Base-by-base conservation (phyloP, 805 yeast species). In the Ogataea trehalophila region DNA sequence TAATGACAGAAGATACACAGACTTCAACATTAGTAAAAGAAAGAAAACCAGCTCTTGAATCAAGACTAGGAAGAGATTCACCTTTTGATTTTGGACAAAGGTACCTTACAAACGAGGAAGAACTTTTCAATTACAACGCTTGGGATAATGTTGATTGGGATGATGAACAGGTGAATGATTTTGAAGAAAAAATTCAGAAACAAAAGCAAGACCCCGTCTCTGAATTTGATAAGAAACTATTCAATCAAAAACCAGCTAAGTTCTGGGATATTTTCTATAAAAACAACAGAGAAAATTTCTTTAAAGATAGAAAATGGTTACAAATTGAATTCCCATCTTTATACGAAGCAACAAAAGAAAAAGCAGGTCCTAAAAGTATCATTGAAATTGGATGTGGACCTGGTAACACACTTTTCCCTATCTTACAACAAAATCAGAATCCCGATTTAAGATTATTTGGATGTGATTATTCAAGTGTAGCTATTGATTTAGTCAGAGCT, bases 111-210 rank as follows among this genome's bases (percentile, higher is more conserved):
- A 79, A 82, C 41, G 85, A 82, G 15, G 81, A 84, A 5, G 90
- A 89, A 29, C 96, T 94, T 1, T 94, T 95, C 83, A 77, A 79
- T 50, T 95, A 86, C 62, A 94, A 94, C 63, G 99, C 99, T 0
- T 85, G 94, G 86, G 99, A 94, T 65, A 96, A 94, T 63, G 97
- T 90, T 33, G 96, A 89, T 61, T 91, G 97, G 96, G 97, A 95
- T 43, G 90, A 86, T 44, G 96, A 89, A 57, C 97, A 94, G 63
- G 65, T 83, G 14, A 61, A 71, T 18, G 81, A 85, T 53, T 97
- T 97, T 3, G 76, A 85, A 59, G 81, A 76, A 56, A 81, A 84
- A 63, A 85, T 92, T 34, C 67, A 78, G 20, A 77, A 80, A 53
- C 99, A 94, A 63, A 77, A 79, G 48, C 87, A 84, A 39, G 71